Conservation (phyloP, 129 eudicot genomes). For the Pittosporum tobira region DNA sequence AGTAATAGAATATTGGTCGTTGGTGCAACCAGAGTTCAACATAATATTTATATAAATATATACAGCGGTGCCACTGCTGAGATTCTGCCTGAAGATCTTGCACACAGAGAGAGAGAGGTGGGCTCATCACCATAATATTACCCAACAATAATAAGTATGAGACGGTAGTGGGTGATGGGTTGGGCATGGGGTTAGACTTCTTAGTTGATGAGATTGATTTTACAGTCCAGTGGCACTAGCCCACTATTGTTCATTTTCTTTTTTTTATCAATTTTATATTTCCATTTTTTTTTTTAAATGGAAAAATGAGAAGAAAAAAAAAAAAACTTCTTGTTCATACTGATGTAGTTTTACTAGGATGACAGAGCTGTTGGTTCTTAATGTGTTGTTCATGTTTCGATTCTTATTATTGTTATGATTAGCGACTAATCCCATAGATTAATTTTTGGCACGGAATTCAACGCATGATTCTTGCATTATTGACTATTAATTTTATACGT, state of each 20-base stretch:
- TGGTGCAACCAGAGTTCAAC: conserved; percentile 18
- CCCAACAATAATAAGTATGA: not conserved
- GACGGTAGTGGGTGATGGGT: not conserved
- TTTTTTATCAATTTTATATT: too few relatives aligned
- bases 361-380: too few relatives aligned
- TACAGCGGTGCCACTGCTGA: conserved; percentile 45
- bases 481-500: too few relatives aligned
- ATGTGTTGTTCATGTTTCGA: too few relatives aligned
- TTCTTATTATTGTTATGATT: too few relatives aligned
- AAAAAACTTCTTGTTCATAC: not conserved
- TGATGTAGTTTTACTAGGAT: not conserved
- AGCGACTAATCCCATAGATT: too few relatives aligned
- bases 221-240: conserved; percentile 3
- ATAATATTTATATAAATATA: not conserved
- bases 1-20: conserved; percentile 20
- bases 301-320: not conserved
- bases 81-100: conserved; percentile 53
- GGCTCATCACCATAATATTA: conserved; percentile 1
- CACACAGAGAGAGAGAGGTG: not conserved
- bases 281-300: not conserved
- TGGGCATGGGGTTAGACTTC: conserved; percentile 13
- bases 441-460: too few relatives aligned
- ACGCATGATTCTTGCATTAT: too few relatives aligned
- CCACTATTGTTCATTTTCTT: not conserved
- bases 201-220: not conserved